Evolutionary conservation across 2,329 filamentous ascomycete genomes (phyloP).

Genomic region (Raffaelea arxii): DNA sequence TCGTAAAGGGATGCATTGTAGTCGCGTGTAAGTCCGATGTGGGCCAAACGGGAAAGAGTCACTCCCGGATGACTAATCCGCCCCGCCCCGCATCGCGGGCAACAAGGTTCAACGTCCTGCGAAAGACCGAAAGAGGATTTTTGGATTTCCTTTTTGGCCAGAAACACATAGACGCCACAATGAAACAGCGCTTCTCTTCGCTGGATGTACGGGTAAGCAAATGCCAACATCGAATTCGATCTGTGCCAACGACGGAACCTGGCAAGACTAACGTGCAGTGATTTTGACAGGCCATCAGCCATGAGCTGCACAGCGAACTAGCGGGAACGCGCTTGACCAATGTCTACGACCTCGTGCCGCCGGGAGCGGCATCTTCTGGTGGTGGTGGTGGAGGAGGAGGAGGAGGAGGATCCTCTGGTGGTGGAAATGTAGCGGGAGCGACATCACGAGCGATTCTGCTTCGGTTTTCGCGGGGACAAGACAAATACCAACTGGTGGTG

Average conservation of each 20-base stretch:
- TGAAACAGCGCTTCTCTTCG: slow-evolving; percentile 51
- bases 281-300: slow-evolving; percentile 69
- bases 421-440: too few relatives aligned
- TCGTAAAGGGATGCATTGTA: too few relatives aligned
- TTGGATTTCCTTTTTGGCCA: too few relatives aligned
- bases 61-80: too few relatives aligned
- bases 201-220: slow-evolving; percentile 41
- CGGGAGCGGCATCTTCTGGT: slow-evolving; percentile 4
- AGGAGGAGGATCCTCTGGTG: background rate
- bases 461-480: slow-evolving; percentile 85
- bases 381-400: background rate
- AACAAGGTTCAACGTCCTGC: too few relatives aligned
- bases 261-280: background rate
- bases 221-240: too few relatives aligned
- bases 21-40: too few relatives aligned
- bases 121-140: too few relatives aligned
- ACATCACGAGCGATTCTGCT: slow-evolving; percentile 92
- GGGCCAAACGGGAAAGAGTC: too few relatives aligned
- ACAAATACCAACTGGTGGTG: slow-evolving; percentile 81
- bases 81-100: too few relatives aligned
- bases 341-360: slow-evolving; percentile 68
- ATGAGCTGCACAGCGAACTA: slow-evolving; percentile 75
- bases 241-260: too few relatives aligned
- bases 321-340: slow-evolving; percentile 77
- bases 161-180: too few relatives aligned